phyloP scores from a whole-genome alignment of 23 red algal species.

The Gracilaria caudata region DNA sequence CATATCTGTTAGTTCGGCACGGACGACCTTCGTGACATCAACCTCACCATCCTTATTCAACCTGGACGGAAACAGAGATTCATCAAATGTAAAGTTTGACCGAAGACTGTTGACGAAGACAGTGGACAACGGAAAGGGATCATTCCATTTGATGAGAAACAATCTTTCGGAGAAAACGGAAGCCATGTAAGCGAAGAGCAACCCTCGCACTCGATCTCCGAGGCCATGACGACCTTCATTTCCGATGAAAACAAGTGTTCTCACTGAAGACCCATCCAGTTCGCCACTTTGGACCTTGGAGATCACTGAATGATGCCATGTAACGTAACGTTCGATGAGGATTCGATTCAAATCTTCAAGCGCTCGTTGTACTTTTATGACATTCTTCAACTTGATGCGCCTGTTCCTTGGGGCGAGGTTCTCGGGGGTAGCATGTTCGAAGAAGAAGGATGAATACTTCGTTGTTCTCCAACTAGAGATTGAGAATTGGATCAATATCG shows the following conservation, averaged over 20 bases:
- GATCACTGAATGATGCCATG: slow-evolving; percentile 27
- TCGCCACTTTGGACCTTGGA: not conserved
- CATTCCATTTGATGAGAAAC: slow-evolving; percentile 43
- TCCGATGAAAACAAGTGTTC: slow-evolving; percentile 22
- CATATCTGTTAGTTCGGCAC: not conserved
- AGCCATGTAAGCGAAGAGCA: slow-evolving; percentile 30
- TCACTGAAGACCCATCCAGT: slow-evolving; percentile 4
- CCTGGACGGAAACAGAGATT: not conserved
- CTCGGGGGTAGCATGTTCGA: slow-evolving; percentile 8
- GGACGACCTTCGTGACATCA: not conserved
- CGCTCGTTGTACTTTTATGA: not conserved
- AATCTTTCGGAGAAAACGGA: slow-evolving; percentile 35
- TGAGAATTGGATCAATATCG: not conserved
- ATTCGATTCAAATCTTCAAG: slow-evolving; percentile 6
- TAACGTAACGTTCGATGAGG: slow-evolving; percentile 35
- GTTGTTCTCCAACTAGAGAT: not conserved
- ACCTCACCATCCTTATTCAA: not conserved
- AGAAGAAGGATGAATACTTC: slow-evolving; percentile 18
- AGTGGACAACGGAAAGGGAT: slow-evolving; percentile 40
- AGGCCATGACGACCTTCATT: slow-evolving; percentile 53
- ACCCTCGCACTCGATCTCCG: slow-evolving; percentile 39
- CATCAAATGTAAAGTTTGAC: slow-evolving; percentile 55
- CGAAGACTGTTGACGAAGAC: not conserved
- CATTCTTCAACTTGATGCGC: not conserved
- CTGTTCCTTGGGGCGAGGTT: not conserved